Base-by-base conservation (phyloP, 495 filamentous ascomycete species). In the Apiosordaria backusii region DNA sequence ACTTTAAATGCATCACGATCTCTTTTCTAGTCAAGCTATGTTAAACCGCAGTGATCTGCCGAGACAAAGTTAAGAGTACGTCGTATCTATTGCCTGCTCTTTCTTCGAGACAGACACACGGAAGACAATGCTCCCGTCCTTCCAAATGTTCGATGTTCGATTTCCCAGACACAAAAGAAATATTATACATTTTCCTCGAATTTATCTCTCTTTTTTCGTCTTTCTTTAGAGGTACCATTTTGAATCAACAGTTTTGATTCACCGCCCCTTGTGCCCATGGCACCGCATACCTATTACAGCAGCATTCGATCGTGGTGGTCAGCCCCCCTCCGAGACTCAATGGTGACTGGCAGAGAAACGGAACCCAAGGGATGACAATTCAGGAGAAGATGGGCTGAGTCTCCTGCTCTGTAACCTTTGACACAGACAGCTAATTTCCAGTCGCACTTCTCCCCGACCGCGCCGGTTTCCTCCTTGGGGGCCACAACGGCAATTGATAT, bases 391-490 rank as follows among this genome's bases (percentile, higher is more conserved):
- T 23, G 4, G 52, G 52, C 52, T 55, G 52, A 55, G 52, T 23
- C 52, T 19, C 25, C 57, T 59, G 24, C 62, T 52, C 23, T 27
- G 45, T 63, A 63, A 63, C 62, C 45, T 57, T 63, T 50, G 35
- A 65, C 26, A 26, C 62, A 59, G 23, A 50, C 62, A 65, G 26
- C 62, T 57, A 58, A 22, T 61, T 25, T 45, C 59, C 59, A 19
- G 59, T 18, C n/a, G 25, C 9, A 6, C 23, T 59, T 19, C 18
- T 65, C 4, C 50, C 27, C 29, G 59, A 61, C 50, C 62, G 54
- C 22, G 52, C 50, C 54, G 24, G 15, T 57, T n/a, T 35, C 21
- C 59, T 21, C 18, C 59, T 45, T 25, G 59, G 59, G 27, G 24
- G n/a, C 27, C 4, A 61, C 59, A 40, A 61, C 59, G 24, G 26